Conservation (phyloP, 306 rosid genomes). For the Prunus padus region DNA sequence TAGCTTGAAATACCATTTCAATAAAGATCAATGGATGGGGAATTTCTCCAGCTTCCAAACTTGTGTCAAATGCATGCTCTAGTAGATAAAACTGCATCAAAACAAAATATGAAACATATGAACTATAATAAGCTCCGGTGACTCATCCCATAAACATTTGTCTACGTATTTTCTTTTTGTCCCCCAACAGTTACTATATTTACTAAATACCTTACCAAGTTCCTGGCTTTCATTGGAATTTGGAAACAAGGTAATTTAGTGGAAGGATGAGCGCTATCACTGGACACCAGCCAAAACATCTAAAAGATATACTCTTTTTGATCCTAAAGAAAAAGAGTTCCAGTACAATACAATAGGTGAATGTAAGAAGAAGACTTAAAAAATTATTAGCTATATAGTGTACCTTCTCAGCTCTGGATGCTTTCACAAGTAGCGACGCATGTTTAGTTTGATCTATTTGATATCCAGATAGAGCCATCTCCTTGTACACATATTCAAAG, state of each 20-base stretch:
- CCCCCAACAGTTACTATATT: background rate
- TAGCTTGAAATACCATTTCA: slow-evolving; percentile 70
- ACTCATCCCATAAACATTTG: background rate
- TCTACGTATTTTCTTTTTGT: background rate
- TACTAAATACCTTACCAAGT: no score
- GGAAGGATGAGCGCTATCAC: background rate
- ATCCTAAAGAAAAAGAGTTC: background rate
- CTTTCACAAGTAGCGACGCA: slow-evolving; percentile 54
- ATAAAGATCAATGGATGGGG: slow-evolving; percentile 55
- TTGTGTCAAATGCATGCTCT: slow-evolving; percentile 80
- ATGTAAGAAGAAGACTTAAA: background rate
- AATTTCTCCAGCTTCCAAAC: slow-evolving; percentile 77
- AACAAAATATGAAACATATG: slow-evolving; percentile 24
- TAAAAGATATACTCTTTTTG: background rate
- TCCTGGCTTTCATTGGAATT: no score
- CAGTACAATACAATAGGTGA: background rate
- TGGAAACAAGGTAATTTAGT: no score
- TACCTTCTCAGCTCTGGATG: slow-evolving; percentile 95
- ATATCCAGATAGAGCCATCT: slow-evolving; percentile 72
- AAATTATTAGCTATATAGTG: background rate
- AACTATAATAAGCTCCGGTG: slow-evolving; percentile 12
- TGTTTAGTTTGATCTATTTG: slow-evolving; percentile 67
- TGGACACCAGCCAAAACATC: background rate
- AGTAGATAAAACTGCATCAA: slow-evolving; percentile 70
- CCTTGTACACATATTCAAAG: slow-evolving; percentile 83